Evolutionary conservation across 306 rosid genomes (phyloP), one percentile per base, ranked within the genome.

Genomic region (Parietaria judaica): DNA sequence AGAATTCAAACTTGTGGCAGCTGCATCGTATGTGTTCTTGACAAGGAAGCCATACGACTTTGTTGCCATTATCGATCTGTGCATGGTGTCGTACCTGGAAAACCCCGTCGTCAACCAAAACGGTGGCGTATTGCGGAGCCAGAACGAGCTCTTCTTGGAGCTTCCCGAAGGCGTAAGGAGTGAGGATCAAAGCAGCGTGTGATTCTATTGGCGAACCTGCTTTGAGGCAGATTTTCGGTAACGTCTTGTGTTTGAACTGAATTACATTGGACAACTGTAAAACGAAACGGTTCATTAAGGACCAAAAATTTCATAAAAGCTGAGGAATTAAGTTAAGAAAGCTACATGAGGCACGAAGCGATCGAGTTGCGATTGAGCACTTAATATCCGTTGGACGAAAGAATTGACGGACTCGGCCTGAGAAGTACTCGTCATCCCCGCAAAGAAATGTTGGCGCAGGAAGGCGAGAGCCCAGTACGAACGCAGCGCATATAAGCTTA

Each of bases 161-260:
- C 76, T 89, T 89, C 58, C 77, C 61, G 14, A 86, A 78, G 57
- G 91, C 90, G 56, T 83, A 81, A 66, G 96, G 87, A 74, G 88
- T 86, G 39, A 89, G 86, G 63, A 86, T 70, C 14, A 83, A 73
- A 49, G 96, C 88, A 46, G 95, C 88, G 50, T 89, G 96, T 51
- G 95, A 86, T 74, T 89, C 96, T 41, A 89, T 79, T 41, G 96
- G 96, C 15, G 96, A 89, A 68, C 96, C 96, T 2, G 86, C 80
- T 74, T 83, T 89, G 58, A 85, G 88, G 84, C 81, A 75, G 55
- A 81, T 79, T 79, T 80, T 88, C 74, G 70, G 96, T 63, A 69
- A 48, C 68, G 79, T 88, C 69, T 75, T 83, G 66, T 83, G 85
- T 61, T 78, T 89, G 59, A 76, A 83, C 73, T 79, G 83, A 72